Percentiles rank a stretch among this genome's conserved stretches.
Evolutionary conservation across 169 alveolate genomes (phyloP).

Genomic region (Plasmodium yoelii): DNA sequence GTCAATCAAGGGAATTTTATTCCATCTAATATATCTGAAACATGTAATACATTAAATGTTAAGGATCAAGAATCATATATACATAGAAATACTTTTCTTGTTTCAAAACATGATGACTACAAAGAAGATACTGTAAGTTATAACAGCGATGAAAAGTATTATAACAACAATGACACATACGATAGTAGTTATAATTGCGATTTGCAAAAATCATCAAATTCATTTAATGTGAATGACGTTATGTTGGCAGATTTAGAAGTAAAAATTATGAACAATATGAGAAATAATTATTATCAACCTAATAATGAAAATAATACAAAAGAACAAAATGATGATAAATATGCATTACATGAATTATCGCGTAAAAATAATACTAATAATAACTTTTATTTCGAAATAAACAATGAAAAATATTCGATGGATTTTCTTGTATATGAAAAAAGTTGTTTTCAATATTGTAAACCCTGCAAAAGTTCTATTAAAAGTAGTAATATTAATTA

Average conservation of each 20-base stretch:
- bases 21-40: background rate
- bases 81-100: conserved; percentile 7
- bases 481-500: background rate
- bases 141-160: background rate
- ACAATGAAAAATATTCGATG: conserved; percentile 34
- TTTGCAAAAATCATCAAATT: conserved; percentile 11
- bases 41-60: conserved; percentile 1
- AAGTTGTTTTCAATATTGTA: background rate
- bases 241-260: conserved; percentile 41
- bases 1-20: conserved; percentile 8
- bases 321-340: conserved; percentile 11
- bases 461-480: background rate
- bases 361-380: background rate
- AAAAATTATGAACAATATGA: conserved; percentile 62
- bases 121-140: too few species aligned
- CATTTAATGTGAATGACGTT: conserved; percentile 25
- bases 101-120: conserved; percentile 3
- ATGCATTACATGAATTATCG: background rate
- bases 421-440: conserved; percentile 22
- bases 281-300: conserved; percentile 49
- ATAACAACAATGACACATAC: background rate
- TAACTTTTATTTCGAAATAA: conserved; percentile 40
- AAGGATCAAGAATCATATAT: background rate
- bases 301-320: conserved; percentile 5
- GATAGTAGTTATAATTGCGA: conserved; percentile 1